Percentiles rank a stretch among this genome's conserved stretches.
Evolutionary conservation across 108 stramenopile species (phyloP).

Genomic region (Skeletonema marinoi): DNA sequence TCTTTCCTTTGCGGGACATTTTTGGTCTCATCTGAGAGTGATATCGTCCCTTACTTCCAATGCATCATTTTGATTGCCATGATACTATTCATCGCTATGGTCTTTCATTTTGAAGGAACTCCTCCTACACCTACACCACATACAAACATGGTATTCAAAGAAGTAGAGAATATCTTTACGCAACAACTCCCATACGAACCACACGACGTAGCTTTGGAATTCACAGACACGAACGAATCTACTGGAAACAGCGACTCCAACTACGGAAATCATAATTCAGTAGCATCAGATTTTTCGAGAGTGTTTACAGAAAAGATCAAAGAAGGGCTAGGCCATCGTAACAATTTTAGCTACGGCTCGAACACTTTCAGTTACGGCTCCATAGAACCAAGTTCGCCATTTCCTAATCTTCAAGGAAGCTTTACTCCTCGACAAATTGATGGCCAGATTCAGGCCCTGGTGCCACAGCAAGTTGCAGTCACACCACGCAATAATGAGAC

Average conservation of each 20-base stretch:
- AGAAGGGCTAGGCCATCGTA: not conserved
- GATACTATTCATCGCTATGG: conserved; percentile 59
- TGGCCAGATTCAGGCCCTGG: not conserved
- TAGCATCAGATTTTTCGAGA: not conserved
- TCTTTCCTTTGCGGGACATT: conserved; percentile 81
- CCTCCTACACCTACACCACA: conserved; percentile 80
- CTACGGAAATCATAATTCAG: not conserved
- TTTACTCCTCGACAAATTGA: not conserved
- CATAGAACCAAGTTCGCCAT: conserved; percentile 5
- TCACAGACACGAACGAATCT: not conserved
- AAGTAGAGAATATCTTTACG: not conserved
- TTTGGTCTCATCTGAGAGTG: conserved; percentile 57
- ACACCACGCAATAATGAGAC: conserved; percentile 69
- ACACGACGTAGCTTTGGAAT: not conserved
- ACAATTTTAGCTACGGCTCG: not conserved
- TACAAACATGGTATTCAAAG: conserved; percentile 59
- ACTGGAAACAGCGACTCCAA: not conserved
- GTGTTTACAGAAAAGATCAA: not conserved
- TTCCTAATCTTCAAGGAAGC: conserved; percentile 17
- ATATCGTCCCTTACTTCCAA: conserved; percentile 73
- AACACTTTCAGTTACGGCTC: conserved; percentile 2
- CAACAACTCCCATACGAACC: not conserved
- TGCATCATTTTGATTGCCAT: conserved; percentile 67
- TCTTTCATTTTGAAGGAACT: conserved; percentile 79
- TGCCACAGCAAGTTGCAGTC: conserved; percentile 38